phyloP scores from a whole-genome alignment of 1,284 basidiomycete species.

The Wolfiporia cocos region DNA sequence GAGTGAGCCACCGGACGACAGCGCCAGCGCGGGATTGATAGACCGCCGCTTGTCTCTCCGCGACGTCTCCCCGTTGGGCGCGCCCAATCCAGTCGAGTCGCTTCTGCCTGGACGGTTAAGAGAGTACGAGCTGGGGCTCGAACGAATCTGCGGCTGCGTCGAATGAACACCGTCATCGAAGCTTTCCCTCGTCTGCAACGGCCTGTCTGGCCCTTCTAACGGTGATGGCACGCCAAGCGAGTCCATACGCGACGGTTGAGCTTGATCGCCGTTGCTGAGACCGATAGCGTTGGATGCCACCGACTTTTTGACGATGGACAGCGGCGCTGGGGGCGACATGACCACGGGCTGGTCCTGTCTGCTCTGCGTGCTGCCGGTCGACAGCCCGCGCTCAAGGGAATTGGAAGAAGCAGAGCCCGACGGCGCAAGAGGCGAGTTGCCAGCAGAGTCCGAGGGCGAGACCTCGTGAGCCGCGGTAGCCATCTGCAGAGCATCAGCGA shows the following conservation, averaged over 20 bases:
- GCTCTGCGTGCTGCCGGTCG: too few relatives aligned
- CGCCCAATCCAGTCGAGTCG: constrained; percentile 9
- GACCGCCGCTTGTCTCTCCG: constrained; percentile 34
- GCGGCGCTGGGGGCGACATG: neutral
- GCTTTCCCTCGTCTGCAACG: constrained; percentile 42
- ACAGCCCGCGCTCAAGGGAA: too few relatives aligned
- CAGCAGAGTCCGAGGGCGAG: too few relatives aligned
- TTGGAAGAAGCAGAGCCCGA: too few relatives aligned
- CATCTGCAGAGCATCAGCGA: too few relatives aligned
- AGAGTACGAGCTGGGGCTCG: constrained; percentile 16
- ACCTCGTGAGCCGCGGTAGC: too few relatives aligned
- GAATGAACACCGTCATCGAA: constrained; percentile 55
- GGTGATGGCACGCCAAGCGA: constrained; percentile 19
- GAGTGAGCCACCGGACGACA: constrained; percentile 25
- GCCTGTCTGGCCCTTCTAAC: constrained; percentile 11
- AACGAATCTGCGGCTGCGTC: constrained; percentile 36
- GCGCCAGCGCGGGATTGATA: constrained; percentile 35
- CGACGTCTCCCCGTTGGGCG: constrained; percentile 22
- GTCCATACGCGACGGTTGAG: constrained; percentile 14
- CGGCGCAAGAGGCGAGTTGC: too few relatives aligned
- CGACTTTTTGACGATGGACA: constrained; percentile 1
- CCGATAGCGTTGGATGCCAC: too few relatives aligned
- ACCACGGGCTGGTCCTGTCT: neutral
- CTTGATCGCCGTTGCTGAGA: too few relatives aligned
- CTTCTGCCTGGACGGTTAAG: constrained; percentile 10